Evolutionary conservation across 176 grass and related monocot genomes (phyloP), one percentile per base, ranked within the genome.

Genomic region (Zea luxurians): DNA sequence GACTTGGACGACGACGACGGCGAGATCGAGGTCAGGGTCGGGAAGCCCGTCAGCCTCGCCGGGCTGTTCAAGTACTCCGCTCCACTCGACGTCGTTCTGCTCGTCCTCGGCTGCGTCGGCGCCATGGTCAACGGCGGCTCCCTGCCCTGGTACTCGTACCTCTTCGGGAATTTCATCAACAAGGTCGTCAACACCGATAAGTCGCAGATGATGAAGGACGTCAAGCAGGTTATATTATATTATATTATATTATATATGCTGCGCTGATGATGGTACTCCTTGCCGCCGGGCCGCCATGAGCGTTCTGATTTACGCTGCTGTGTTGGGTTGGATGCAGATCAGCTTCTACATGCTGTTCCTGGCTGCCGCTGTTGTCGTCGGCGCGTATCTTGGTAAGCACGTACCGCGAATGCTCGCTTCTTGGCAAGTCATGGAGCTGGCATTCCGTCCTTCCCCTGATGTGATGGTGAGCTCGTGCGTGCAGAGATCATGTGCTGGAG

Each of bases 401-500:
- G n/a, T n/a, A n/a, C 27, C 27, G 27, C 27, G 27, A 27, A 27
- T 27, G 27, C 27, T 27, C 27, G 27, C 0, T 27, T 27, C 27
- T 27, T 27, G 0, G 27, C n/a, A n/a, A n/a, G n/a, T n/a, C n/a
- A n/a, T n/a, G 27, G 27, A 27, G 27, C 27, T 27, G 27, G 27
- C 27, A 27, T 27, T 27, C 27, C 27, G 27, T 27, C 27, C 7
- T 44, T 57, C 7, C 17, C 17, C 54, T 53, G 50, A 6, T 53
- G 16, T n/a, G 17, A 9, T 18, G 17, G 13, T 43, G 4, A 5
- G 38, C 4, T 40, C 38, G 27, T 27, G 8, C 4, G 11, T 36
- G 21, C 71, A 93, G 91, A 93, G 88, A 93, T 93, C 78, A 78
- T 70, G 1, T 93, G 91, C 53, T 93, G 85, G 91, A 88, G 88